A percentile compares a stretch with the other conserved stretches of the same genome.
Conservation (phyloP, 306 rosid genomes). For the Fragaria ananassa region DNA sequence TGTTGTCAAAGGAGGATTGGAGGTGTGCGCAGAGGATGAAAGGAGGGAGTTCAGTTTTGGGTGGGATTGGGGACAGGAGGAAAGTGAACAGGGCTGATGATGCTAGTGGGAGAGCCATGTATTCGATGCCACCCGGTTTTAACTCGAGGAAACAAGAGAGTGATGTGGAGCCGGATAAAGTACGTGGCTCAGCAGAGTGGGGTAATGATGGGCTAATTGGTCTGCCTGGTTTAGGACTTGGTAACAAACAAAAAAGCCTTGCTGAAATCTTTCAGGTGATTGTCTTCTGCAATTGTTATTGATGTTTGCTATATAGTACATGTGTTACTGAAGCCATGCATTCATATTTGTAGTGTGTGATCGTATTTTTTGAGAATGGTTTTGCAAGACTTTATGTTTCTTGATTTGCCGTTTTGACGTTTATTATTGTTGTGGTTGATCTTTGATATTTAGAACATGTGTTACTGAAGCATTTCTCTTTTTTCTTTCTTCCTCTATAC, state of each 20-base stretch:
- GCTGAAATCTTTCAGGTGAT: conserved; percentile 93
- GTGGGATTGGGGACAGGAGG: conserved; percentile 90
- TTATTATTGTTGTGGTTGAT: neutral
- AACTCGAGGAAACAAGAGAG: conserved; percentile 53
- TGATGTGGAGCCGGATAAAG: conserved; percentile 50
- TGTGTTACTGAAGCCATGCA: neutral
- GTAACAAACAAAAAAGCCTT: conserved; percentile 78
- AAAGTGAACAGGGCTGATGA: conserved; percentile 54
- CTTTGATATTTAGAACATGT: neutral
- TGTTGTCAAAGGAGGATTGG: conserved; percentile 89
- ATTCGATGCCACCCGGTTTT: conserved; percentile 75
- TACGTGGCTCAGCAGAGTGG: conserved; percentile 70
- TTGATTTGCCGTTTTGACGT: neutral
- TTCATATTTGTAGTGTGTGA: neutral
- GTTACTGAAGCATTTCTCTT: neutral
- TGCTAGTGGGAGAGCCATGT: conserved; percentile 50
- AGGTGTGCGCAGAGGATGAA: conserved; percentile 69
- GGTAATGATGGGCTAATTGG: conserved; percentile 85
- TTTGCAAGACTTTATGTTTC: neutral
- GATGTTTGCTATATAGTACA: neutral
- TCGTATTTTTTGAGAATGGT: neutral
- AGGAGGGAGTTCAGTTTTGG: conserved; percentile 61
- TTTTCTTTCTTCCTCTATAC: neutral
- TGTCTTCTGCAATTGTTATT: conserved; percentile 21
- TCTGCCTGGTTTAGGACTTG: conserved; percentile 75